These are phyloP conservation scores for Histomonas meleagridis DNA, from an alignment of 208 protist genomes.

Conservation along the genomic window DNA sequence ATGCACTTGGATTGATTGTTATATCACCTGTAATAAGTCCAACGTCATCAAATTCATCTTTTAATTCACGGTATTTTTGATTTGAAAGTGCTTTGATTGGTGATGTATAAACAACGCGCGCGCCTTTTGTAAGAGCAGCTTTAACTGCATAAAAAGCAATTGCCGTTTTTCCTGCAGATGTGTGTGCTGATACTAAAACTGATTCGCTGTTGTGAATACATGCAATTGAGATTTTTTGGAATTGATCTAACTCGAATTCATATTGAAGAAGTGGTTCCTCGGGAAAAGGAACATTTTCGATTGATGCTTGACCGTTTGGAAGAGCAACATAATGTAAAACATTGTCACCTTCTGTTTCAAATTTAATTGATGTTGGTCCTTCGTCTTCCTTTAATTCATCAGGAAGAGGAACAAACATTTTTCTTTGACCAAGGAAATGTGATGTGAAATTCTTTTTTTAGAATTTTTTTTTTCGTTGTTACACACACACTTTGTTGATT, in stretches of 20 bases:
- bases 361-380: neutral
- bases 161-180: slow-evolving; percentile 49
- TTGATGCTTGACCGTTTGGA: neutral
- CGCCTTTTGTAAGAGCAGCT: slow-evolving; percentile 79
- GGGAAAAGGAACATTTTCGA: slow-evolving; percentile 5
- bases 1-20: slow-evolving; percentile 48
- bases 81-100: slow-evolving; percentile 99
- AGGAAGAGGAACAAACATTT: too few relatives aligned
- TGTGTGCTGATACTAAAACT: slow-evolving; percentile 48
- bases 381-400: neutral
- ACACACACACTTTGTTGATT: too few relatives aligned
- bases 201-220: slow-evolving; percentile 34
- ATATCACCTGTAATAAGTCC: slow-evolving; percentile 81
- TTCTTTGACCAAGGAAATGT: too few relatives aligned
- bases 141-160: slow-evolving; percentile 82
- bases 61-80: slow-evolving; percentile 89
- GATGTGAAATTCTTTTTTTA: too few relatives aligned
- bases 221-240: slow-evolving; percentile 41
- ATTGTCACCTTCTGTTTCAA: neutral
- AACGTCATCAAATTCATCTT: slow-evolving; percentile 70
- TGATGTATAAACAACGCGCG: slow-evolving; percentile 98
- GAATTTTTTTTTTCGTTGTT: too few relatives aligned
- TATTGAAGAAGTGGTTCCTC: slow-evolving; percentile 39
- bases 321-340: neutral
- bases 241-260: slow-evolving; percentile 45